Conservation (phyloP, 1,284 basidiomycete species). For the Melampsora occidentalis region DNA sequence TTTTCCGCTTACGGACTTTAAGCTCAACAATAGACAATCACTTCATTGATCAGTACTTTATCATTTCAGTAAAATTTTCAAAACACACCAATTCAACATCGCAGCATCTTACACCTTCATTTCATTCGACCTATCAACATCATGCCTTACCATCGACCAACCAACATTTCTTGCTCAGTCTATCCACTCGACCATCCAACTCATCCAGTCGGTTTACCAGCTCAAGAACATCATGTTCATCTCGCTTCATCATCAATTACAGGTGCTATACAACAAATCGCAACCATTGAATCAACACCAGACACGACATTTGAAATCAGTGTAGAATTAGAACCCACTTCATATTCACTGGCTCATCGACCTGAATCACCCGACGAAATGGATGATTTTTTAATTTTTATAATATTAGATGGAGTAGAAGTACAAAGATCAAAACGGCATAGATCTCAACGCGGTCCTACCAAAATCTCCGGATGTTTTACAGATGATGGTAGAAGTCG, state of each 20-base stretch:
- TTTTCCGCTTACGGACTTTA: no score
- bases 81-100: no score
- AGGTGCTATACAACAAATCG: constrained; percentile 20
- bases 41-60: no score
- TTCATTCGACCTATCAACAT: no score
- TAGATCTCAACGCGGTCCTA: constrained; percentile 18
- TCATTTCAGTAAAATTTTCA: no score
- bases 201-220: not conserved
- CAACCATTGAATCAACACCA: constrained; percentile 21
- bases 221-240: constrained; percentile 26
- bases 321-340: constrained; percentile 16
- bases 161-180: constrained; percentile 9
- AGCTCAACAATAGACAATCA: no score
- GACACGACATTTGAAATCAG: constrained; percentile 26
- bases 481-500: constrained; percentile 9
- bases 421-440: constrained; percentile 29
- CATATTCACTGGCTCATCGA: constrained; percentile 17
- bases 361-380: constrained; percentile 1
- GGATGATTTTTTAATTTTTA: constrained; percentile 35
- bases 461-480: constrained; percentile 16
- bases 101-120: no score
- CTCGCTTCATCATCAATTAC: constrained; percentile 15
- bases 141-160: constrained; percentile 21
- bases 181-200: constrained; percentile 26
- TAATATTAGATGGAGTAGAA: constrained; percentile 19